These are phyloP conservation scores for Davidsoniella australis DNA, from an alignment of 2,329 filamentous ascomycete genomes.

Conservation along the genomic window DNA sequence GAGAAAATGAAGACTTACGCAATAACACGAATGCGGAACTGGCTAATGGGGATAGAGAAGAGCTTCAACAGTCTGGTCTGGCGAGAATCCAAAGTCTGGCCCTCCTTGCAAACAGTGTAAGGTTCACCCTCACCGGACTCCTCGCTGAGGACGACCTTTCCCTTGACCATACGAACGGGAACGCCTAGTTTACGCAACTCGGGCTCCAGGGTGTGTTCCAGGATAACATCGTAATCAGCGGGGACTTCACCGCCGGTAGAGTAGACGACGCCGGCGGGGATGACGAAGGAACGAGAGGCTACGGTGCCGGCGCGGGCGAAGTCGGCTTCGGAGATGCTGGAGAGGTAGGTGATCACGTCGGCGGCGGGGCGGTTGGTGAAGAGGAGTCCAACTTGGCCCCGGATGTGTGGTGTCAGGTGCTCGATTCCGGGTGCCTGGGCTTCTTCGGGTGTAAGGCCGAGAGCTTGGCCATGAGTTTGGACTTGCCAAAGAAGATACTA, in stretches of 20 bases:
- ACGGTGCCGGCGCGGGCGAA: slow-evolving; percentile 75
- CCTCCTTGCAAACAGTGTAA: slow-evolving; percentile 74
- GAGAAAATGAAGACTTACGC: slow-evolving; percentile 36
- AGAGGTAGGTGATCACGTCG: slow-evolving; percentile 57
- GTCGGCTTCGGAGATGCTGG: slow-evolving; percentile 56
- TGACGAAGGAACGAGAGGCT: slow-evolving; percentile 57
- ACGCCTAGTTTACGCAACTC: slow-evolving; percentile 78
- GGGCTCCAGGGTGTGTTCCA: slow-evolving; percentile 80
- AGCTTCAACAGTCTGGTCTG: slow-evolving; percentile 90
- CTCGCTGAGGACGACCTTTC: slow-evolving; percentile 58
- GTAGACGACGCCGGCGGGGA: slow-evolving; percentile 72
- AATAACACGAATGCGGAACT: slow-evolving; percentile 69
- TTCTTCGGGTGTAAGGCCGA: slow-evolving; percentile 61
- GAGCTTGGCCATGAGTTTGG: slow-evolving; percentile 96
- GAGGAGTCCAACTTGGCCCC: slow-evolving; percentile 74
- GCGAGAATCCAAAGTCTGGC: slow-evolving; percentile 69
- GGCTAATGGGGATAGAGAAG: slow-evolving; percentile 76
- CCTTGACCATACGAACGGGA: slow-evolving; percentile 75
- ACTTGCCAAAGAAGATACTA: slow-evolving; percentile 97
- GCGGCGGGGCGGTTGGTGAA: slow-evolving; percentile 64
- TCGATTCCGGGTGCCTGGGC: slow-evolving; percentile 68
- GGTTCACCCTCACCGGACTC: slow-evolving; percentile 34
- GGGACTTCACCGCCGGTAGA: slow-evolving; percentile 65
- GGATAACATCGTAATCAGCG: slow-evolving; percentile 63
- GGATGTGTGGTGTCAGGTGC: slow-evolving; percentile 49